These are phyloP conservation scores for Hymenoscyphus fructigenus DNA, from an alignment of 2,329 filamentous ascomycete genomes.

Conservation along the genomic window DNA sequence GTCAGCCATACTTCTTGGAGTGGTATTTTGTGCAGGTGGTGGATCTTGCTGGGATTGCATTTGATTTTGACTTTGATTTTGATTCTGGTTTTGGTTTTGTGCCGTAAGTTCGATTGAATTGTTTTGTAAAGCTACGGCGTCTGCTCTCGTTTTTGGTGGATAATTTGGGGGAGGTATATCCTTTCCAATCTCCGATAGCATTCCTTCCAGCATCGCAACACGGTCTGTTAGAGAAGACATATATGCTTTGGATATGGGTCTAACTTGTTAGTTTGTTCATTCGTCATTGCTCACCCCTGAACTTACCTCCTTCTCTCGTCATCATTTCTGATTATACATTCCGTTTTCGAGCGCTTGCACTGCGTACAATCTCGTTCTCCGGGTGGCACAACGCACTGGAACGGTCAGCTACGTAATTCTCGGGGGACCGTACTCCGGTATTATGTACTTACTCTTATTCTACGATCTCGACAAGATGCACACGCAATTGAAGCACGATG, in stretches of 20 bases:
- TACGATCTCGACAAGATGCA: slow-evolving; percentile 49
- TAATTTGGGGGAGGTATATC: slow-evolving; percentile 51
- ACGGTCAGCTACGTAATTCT: slow-evolving; percentile 29
- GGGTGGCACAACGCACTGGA: slow-evolving; percentile 52
- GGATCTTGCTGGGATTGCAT: not conserved
- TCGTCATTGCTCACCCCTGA: not conserved
- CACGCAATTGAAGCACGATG: slow-evolving; percentile 55
- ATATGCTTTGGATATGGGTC: slow-evolving; percentile 58
- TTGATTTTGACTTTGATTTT: not conserved
- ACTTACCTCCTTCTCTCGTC: slow-evolving; percentile 54
- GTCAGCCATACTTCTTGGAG: slow-evolving; percentile 21
- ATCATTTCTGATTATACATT: slow-evolving; percentile 57
- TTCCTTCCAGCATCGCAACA: slow-evolving; percentile 50
- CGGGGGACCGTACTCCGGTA: not conserved
- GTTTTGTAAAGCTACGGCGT: slow-evolving; percentile 36
- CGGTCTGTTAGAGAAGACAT: slow-evolving; percentile 57
- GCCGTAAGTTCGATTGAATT: slow-evolving; percentile 11
- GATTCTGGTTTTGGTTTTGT: not conserved
- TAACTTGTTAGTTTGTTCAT: slow-evolving; percentile 30
- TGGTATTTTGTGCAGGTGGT: slow-evolving; percentile 17
- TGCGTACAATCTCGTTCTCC: slow-evolving; percentile 52
- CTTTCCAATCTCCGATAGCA: slow-evolving; percentile 51
- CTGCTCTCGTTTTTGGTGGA: slow-evolving; percentile 51
- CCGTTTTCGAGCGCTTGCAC: slow-evolving; percentile 50
- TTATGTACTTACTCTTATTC: slow-evolving; percentile 39